A percentile compares a stretch with the other conserved stretches of the same genome.
Evolutionary conservation across 345 rosid genomes (phyloP).

Genomic region (Moringa oleifera): DNA sequence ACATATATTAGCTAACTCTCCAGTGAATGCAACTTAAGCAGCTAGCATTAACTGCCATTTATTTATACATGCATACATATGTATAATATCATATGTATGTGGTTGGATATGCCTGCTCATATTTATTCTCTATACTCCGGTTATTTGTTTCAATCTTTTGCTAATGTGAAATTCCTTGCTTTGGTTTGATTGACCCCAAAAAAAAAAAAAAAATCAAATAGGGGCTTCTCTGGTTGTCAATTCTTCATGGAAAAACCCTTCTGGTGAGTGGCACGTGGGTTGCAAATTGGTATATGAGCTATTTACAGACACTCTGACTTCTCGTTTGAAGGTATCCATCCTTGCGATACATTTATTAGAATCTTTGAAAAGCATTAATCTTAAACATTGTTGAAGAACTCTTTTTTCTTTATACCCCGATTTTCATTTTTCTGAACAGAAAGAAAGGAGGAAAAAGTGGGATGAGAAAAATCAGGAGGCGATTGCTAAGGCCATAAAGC

Average conservation of each 20-base stretch:
- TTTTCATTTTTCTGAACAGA: conserved; percentile 31
- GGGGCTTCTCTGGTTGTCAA: conserved; percentile 70
- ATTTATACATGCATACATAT: neutral
- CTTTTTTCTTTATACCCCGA: neutral
- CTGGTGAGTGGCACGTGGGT: conserved; percentile 95
- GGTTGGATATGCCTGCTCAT: too few species aligned
- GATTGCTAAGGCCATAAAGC: conserved; percentile 74
- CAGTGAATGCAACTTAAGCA: too few species aligned
- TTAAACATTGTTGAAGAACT: neutral
- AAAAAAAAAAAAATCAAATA: too few species aligned
- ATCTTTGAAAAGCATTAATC: conserved; percentile 8
- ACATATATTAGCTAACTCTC: too few species aligned
- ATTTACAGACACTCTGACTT: conserved; percentile 57
- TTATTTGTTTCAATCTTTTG: neutral
- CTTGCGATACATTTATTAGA: conserved; percentile 4
- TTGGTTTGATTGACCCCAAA: too few species aligned
- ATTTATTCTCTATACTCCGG: neutral
- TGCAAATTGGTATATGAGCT: conserved; percentile 78
- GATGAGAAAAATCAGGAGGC: conserved; percentile 86
- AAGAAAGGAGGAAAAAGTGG: conserved; percentile 82
- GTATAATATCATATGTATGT: too few species aligned
- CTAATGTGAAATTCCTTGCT: conserved; percentile 11
- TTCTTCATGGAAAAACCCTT: conserved; percentile 86
- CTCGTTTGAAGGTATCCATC: conserved; percentile 68
- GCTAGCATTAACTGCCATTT: neutral